Evolutionary conservation across 805 yeast genomes (phyloP).

Genomic region (Zygotorulaspora chibaensis): DNA sequence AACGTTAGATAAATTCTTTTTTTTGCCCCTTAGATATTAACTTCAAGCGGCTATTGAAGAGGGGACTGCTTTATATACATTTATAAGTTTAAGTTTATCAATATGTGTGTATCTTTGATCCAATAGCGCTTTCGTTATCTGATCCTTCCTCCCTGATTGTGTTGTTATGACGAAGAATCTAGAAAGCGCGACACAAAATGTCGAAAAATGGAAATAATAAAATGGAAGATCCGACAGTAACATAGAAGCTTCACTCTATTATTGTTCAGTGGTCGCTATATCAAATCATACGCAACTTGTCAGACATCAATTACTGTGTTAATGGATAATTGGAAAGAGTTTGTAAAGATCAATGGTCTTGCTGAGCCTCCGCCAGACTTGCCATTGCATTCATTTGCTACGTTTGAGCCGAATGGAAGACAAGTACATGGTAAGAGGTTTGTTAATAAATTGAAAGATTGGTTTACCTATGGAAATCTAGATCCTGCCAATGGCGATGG

Average conservation of each 20-base stretch:
- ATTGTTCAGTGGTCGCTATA: too few species aligned
- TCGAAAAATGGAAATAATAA: background rate
- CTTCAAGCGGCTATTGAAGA: too few species aligned
- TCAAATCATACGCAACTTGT: too few species aligned
- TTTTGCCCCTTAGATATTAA: background rate
- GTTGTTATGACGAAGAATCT: too few species aligned
- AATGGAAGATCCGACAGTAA: too few species aligned
- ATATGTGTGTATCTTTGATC: background rate
- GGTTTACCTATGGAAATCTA: conserved; percentile 2
- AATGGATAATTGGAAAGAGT: conserved; percentile 6
- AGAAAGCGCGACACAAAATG: background rate
- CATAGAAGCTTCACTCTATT: too few species aligned
- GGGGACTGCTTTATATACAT: background rate
- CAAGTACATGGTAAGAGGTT: conserved; percentile 6
- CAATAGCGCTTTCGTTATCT: background rate
- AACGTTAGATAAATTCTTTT: background rate
- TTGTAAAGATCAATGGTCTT: background rate
- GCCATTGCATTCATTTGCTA: conserved; percentile 8
- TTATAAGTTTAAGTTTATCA: background rate
- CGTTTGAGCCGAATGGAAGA: conserved; percentile 1
- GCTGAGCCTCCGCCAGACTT: conserved; percentile 15
- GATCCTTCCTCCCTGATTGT: background rate
- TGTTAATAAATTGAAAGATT: conserved; percentile 10
- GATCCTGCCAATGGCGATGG: background rate
- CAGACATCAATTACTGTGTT: background rate